Evolutionary conservation across 2,329 filamentous ascomycete genomes (phyloP), one percentile per base, ranked within the genome.

Genomic region (Exophiala mesophila): DNA sequence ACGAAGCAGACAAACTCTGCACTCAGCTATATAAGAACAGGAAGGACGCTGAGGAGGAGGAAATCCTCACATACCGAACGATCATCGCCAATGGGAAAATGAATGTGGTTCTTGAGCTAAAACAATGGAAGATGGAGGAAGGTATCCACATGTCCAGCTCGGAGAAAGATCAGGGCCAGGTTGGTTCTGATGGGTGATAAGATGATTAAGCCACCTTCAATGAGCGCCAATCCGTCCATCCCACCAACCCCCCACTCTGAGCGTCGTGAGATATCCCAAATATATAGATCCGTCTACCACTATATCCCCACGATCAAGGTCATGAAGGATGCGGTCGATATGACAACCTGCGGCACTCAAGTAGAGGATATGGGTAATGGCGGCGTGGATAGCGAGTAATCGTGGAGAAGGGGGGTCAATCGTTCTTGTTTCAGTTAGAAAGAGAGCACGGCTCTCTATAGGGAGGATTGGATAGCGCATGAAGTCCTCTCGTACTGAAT

Each of bases 361-460:
- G 15, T 57, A 49, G 13, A 60, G 39, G 26, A 60, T 59, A 41
- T 36, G 44, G 12, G 47, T 51, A 41, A 58, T 57, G 12, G 54
- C 48, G 44, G 41, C 19, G 40, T 58, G 56, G 24, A 59, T 40
- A 24, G 18, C 39, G 10, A 56, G 45, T 26, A 57, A 50, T 36
- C 45, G 44, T 39, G 45, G 24, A 20, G 53, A 54, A 40, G 57
- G 57, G 29, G 58, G 57, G 35, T 61, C 58, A 48, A 55, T 54
- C 8, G 59, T 57, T 40, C 57, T 47, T 54, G 50, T 35, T 10
- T 45, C 34, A 35, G 44, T 62, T 16, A 62, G 53, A 20, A 20
- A 41, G n/a, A 53, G 48, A 13, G 35, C 43, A 12, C 50, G 48
- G 31, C 32, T 34, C 16, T 44, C 51, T 19, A 56, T 45, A 12